These are phyloP conservation scores for Lecanosticta acicola DNA, from an alignment of 2,329 filamentous ascomycete species.

Conservation along the genomic window DNA sequence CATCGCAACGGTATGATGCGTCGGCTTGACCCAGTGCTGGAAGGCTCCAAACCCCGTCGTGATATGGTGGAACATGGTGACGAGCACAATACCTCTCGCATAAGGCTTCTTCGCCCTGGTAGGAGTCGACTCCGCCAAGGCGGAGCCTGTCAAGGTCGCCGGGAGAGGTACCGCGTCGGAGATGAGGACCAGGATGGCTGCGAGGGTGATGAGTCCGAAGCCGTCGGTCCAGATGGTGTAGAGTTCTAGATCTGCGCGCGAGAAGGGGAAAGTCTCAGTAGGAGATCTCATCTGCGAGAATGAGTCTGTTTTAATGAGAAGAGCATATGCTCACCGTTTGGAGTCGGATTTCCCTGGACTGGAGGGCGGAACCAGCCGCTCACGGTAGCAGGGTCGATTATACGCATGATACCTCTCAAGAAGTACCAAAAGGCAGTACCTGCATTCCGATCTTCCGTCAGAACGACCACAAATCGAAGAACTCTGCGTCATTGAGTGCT, in stretches of 20 bases:
- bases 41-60: constrained; percentile 32
- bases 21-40: constrained; percentile 28
- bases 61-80: constrained; percentile 34
- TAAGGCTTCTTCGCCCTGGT: constrained; percentile 28
- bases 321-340: constrained; percentile 21
- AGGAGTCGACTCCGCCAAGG: constrained; percentile 12
- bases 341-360: constrained; percentile 18
- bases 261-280: background rate
- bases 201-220: constrained; percentile 31
- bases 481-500: background rate
- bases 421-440: constrained; percentile 35
- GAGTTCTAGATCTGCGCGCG: constrained; percentile 32
- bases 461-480: background rate
- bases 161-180: constrained; percentile 30
- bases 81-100: constrained; percentile 28
- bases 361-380: constrained; percentile 34
- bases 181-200: constrained; percentile 29
- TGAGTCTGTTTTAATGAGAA: background rate
- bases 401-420: constrained; percentile 28
- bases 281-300: background rate
- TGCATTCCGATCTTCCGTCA: constrained; percentile 6
- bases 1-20: constrained; percentile 33
- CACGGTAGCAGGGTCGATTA: constrained; percentile 32
- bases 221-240: constrained; percentile 36
- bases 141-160: constrained; percentile 16